These are phyloP conservation scores for Sarocladium oryzae DNA, from an alignment of 2,329 filamentous ascomycete species.

Conservation along the genomic window DNA sequence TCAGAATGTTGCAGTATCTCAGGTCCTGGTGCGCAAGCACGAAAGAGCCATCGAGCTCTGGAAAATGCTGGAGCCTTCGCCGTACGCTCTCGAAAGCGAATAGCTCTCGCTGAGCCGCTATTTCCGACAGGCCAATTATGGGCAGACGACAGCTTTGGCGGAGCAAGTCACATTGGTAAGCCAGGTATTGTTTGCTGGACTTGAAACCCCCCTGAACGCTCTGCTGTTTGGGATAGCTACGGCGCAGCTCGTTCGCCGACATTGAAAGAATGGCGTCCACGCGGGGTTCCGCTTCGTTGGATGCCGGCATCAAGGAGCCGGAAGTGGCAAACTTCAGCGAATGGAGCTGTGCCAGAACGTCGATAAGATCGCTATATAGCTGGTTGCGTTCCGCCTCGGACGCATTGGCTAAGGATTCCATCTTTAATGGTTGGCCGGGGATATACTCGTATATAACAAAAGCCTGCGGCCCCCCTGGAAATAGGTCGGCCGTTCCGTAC, in stretches of 20 bases:
- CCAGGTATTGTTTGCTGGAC: too few relatives aligned
- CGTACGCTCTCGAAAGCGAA: neutral
- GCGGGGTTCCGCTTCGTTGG: too few relatives aligned
- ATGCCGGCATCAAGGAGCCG: conserved; percentile 12
- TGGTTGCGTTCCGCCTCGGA: conserved; percentile 5
- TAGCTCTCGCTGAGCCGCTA: too few relatives aligned
- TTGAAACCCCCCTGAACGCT: too few relatives aligned
- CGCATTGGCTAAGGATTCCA: conserved; percentile 2
- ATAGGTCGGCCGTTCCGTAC: conserved; percentile 9
- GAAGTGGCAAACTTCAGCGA: conserved; percentile 10
- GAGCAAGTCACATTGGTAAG: too few relatives aligned
- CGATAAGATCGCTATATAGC: conserved; percentile 12
- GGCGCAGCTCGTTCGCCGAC: too few relatives aligned
- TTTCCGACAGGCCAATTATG: too few relatives aligned
- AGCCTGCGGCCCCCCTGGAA: conserved; percentile 8
- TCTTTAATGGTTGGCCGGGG: conserved; percentile 5
- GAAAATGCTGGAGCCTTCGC: conserved; percentile 11
- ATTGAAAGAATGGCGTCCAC: too few relatives aligned
- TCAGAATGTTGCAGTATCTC: conserved; percentile 10
- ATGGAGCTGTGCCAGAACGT: conserved; percentile 12
- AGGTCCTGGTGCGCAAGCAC: conserved; percentile 11
- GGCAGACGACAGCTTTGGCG: too few relatives aligned
- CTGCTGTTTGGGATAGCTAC: too few relatives aligned
- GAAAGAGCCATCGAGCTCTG: conserved; percentile 10
- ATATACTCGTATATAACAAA: conserved; percentile 14